These are phyloP conservation scores for Curvularia sp. DNA, from an alignment of 2,329 filamentous ascomycete species.

Conservation along the genomic window DNA sequence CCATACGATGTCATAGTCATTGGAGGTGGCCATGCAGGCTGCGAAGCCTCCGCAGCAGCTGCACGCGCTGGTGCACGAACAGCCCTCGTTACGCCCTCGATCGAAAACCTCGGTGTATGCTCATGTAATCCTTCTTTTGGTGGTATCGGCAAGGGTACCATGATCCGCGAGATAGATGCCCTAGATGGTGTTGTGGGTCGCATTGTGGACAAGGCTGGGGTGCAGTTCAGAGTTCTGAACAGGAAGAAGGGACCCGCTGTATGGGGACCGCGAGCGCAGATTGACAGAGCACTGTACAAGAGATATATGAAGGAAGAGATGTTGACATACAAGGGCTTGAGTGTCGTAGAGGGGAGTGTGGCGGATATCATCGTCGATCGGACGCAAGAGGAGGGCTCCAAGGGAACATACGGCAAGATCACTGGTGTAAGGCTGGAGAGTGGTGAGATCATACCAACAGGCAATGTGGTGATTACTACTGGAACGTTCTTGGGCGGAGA, in stretches of 20 bases:
- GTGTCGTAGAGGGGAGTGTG: slow-evolving; percentile 83
- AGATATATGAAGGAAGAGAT: slow-evolving; percentile 91
- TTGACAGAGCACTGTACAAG: slow-evolving; percentile 88
- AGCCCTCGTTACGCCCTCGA: slow-evolving; percentile 84
- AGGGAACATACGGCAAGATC: slow-evolving; percentile 71
- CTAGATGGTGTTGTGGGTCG: slow-evolving; percentile 87
- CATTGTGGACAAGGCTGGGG: slow-evolving; percentile 89
- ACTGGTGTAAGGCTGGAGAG: slow-evolving; percentile 86
- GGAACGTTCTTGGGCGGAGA: slow-evolving; percentile 95
- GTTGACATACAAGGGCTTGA: slow-evolving; percentile 76
- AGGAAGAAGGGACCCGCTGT: slow-evolving; percentile 90
- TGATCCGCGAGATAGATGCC: slow-evolving; percentile 93
- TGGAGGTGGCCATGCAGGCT: slow-evolving; percentile 92
- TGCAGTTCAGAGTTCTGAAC: slow-evolving; percentile 94
- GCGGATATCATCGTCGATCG: slow-evolving; percentile 84
- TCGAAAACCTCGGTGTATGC: slow-evolving; percentile 90
- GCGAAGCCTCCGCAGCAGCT: slow-evolving; percentile 90
- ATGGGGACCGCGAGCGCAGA: slow-evolving; percentile 96
- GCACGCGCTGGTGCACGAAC: slow-evolving; percentile 88
- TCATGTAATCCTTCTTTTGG: slow-evolving; percentile 98
- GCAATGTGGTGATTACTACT: slow-evolving; percentile 89
- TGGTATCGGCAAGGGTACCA: slow-evolving; percentile 97
- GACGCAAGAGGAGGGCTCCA: slow-evolving; percentile 53
- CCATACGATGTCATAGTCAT: slow-evolving; percentile 93
- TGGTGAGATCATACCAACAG: slow-evolving; percentile 80